Conservation (phyloP, 768 basidiomycete genomes). For the Termitomyces sp. region DNA sequence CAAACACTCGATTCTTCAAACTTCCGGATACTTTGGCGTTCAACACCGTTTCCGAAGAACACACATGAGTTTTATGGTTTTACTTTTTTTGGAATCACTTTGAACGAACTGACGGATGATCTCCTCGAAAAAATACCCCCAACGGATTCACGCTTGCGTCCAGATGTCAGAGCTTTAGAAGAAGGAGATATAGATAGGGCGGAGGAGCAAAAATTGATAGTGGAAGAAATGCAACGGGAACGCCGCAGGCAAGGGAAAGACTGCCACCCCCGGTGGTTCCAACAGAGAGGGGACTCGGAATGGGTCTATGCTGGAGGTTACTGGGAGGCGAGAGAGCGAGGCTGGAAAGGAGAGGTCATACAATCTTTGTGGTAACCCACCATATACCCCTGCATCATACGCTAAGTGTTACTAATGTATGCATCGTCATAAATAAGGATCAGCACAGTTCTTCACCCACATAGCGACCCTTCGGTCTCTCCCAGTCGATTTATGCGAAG, state of each 20-base stretch:
- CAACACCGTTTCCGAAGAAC: constrained; percentile 69
- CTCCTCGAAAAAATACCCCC: constrained; percentile 61
- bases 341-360: constrained; percentile 53
- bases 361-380: constrained; percentile 59
- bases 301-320: constrained; percentile 80
- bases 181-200: constrained; percentile 69
- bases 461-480: not conserved
- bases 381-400: not conserved
- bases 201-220: constrained; percentile 64
- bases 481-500: not conserved
- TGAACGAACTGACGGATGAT: constrained; percentile 77
- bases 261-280: constrained; percentile 71
- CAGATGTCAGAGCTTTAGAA: constrained; percentile 82
- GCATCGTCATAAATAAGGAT: not conserved
- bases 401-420: not conserved
- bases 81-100: constrained; percentile 71
- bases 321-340: constrained; percentile 69
- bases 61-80: constrained; percentile 77
- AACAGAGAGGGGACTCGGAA: constrained; percentile 58
- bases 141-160: constrained; percentile 79
- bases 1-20: constrained; percentile 63
- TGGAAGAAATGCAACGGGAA: constrained; percentile 77
- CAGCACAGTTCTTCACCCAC: not conserved
- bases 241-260: constrained; percentile 62
- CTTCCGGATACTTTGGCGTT: constrained; percentile 76